Evolutionary conservation across 768 basidiomycete genomes (phyloP), one percentile per base, ranked within the genome.

Genomic region (Tremella fuciformis): DNA sequence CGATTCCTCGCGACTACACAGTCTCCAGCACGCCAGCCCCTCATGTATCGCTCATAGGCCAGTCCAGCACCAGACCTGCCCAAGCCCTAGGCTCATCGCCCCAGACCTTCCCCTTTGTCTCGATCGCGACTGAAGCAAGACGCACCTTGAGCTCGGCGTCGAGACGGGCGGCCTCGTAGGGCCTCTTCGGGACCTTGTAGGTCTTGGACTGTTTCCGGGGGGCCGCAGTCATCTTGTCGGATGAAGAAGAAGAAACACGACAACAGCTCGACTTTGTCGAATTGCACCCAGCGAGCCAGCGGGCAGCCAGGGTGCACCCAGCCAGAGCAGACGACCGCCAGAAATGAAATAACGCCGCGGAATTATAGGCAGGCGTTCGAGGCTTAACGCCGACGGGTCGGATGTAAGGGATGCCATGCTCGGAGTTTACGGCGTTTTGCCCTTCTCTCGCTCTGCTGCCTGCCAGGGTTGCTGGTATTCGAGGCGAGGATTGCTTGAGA

Each of bases 141-240:
- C 77, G 59, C 74, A 92, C 92, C 89, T 98, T 98, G 79, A 99
- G 85, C 84, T 99, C 96, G 70, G 89, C 88, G 82, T 99, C 96
- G 82, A 98, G 92, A 81, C 94, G 91, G 78, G 93, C 91, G 59
- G 91, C 90, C 82, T 88, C 91, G 81, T 86, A 98, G 78, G 94
- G 87, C 78, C 94, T 86, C 84, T 86, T 90, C 76, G 94, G 94
- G 85, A 96, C 93, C 85, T 97, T 96, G 83, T 94, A 96, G 81
- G 76, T 77, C 69, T 77, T 77, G 59, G 71, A 72, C 62, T 75
- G 71, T 63, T 76, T 76, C 63, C 76, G 66, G 50, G 76, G 75
- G 39, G 75, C 76, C 68, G 69, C 70, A 58, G 50, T 60, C 68
- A 70, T 70, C 65, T 60, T 66, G 58, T 50, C 44, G 65, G 60